Conservation (phyloP, 495 filamentous ascomycete genomes). For the Xylaria acuta region DNA sequence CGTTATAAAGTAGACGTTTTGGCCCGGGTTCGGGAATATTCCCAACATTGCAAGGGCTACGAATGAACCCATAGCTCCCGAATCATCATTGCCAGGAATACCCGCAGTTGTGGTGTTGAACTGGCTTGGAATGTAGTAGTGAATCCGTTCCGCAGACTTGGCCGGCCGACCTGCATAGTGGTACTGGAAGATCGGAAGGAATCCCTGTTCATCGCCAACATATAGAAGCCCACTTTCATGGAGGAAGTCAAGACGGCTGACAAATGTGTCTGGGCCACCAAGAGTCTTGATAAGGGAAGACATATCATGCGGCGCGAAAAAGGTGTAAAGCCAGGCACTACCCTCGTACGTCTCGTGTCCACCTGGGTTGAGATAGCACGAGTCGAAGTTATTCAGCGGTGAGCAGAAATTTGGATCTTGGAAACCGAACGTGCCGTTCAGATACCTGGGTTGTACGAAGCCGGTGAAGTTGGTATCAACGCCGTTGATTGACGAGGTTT, state of each 20-base stretch:
- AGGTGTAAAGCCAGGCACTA: constrained; percentile 68
- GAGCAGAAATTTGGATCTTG: constrained; percentile 63
- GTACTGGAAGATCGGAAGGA: constrained; percentile 69
- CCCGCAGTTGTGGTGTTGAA: constrained; percentile 65
- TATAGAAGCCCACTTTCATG: constrained; percentile 66
- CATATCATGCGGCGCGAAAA: constrained; percentile 72
- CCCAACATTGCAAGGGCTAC: constrained; percentile 68
- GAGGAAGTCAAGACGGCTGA: constrained; percentile 64
- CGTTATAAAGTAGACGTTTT: constrained; percentile 71
- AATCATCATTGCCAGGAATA: constrained; percentile 74
- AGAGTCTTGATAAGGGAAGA: constrained; percentile 61
- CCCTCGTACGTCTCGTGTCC: constrained; percentile 71
- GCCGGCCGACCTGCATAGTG: constrained; percentile 70
- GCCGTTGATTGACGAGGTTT: constrained; percentile 61
- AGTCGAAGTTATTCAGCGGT: constrained; percentile 53
- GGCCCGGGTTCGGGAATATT: constrained; percentile 70
- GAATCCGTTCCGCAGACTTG: constrained; percentile 63
- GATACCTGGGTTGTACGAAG: constrained; percentile 68
- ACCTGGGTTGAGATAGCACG: constrained; percentile 63
- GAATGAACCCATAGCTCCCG: constrained; percentile 72
- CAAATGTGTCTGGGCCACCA: constrained; percentile 63
- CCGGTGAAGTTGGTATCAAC: constrained; percentile 65
- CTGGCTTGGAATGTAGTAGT: constrained; percentile 68
- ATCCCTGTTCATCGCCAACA: constrained; percentile 70
- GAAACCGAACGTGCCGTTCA: constrained; percentile 66